Base-by-base conservation (phyloP, 2,329 filamentous ascomycete genomes). In the Colletotrichum sp. region DNA sequence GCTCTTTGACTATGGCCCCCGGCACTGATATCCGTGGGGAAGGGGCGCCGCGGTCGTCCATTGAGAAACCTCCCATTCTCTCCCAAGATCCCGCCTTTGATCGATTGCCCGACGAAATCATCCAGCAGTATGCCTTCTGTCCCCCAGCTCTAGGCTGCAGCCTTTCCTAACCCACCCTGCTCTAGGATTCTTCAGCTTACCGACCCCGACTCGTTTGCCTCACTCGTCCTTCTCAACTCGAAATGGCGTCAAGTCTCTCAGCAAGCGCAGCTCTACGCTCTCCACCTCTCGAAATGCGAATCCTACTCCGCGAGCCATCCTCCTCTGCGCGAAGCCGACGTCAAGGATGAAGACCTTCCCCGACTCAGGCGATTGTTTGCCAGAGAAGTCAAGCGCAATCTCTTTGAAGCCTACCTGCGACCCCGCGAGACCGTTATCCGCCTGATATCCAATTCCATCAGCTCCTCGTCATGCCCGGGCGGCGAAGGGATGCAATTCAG, bases 401-500 rank as follows among this genome's bases (percentile, higher is more conserved):
- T 95, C 65, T 96, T 96, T 82, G 92, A 95, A 79, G 92, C 93
- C 43, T 96, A 95, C 82, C 83, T 95, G 67, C 91, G 93, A 21
- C 94, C 95, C 6, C 90, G 85, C 75, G 89, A 91, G 80, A 96
- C 93, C 8, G 87, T 94, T 60, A 90, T 98, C 80, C 96, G 94
- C 81, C 88, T 98, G 67, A 92, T 98, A 15, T 97, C 95, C 48
- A 95, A 93, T 66, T 96, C 94, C 8, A 95, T 95, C 79, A 96
- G 94, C 82, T 96, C 95, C 1, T 95, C 94, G 2, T 95, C 95
- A 26, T 94, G 93, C 77, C 95, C 95, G 2, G 94, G 94, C 38
- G 94, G 95, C 36, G 95, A 98, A 83, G 95, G 95, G 61, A 95
- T 98, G 86, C 94, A 95, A 71, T 98, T 98, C 83, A 92, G 91